Conservation (phyloP, 169 alveolate species). For the Plasmodium adleri region DNA sequence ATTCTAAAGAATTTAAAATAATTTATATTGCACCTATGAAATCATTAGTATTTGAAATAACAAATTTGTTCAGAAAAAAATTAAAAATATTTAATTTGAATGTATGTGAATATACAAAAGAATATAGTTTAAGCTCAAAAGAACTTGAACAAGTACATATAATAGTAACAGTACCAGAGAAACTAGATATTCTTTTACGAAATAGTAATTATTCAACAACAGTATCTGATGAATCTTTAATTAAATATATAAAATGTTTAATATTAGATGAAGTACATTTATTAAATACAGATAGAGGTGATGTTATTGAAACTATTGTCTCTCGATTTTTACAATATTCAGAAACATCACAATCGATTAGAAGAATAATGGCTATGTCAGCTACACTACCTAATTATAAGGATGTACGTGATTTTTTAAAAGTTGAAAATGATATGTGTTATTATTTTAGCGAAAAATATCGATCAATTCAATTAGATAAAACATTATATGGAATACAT, state of each 20-base stretch:
- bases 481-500: constrained; percentile 96
- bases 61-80: constrained; percentile 35
- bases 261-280: constrained; percentile 99
- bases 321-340: constrained; percentile 97
- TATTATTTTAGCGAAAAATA: constrained; percentile 96
- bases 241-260: constrained; percentile 94
- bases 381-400: constrained; percentile 99
- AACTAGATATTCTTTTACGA: constrained; percentile 99
- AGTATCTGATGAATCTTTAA: constrained; percentile 88
- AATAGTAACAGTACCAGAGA: constrained; percentile 99
- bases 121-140: constrained; percentile 89
- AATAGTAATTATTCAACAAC: constrained; percentile 94
- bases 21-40: constrained; percentile 99
- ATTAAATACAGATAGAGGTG: constrained; percentile 99
- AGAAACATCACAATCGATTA: constrained; percentile 83
- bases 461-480: constrained; percentile 98
- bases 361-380: constrained; percentile 95
- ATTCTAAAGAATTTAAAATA: constrained; percentile 93
- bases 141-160: constrained; percentile 97
- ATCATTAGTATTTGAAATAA: constrained; percentile 97
- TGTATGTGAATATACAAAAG: constrained; percentile 69
- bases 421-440: constrained; percentile 94
- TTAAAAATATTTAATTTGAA: constrained; percentile 44
- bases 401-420: constrained; percentile 98
- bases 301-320: constrained; percentile 98